Conservation (phyloP, 257 asterid genomes). For the Penstemon davidsonii region DNA sequence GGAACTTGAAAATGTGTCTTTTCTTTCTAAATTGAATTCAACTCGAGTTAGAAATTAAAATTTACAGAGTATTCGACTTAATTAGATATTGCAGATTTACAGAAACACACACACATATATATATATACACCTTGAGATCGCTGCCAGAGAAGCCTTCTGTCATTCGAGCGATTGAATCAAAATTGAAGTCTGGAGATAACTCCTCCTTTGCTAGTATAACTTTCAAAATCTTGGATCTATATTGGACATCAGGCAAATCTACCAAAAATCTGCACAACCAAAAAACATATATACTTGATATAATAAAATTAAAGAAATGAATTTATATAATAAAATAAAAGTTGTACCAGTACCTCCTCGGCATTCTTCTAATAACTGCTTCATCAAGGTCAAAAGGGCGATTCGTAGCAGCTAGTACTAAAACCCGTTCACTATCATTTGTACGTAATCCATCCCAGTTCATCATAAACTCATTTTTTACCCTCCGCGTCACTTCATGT, state of each 20-base stretch:
- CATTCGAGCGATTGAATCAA: conserved; percentile 33
- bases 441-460: conserved; percentile 43
- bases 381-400: conserved; percentile 47
- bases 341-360: conserved; percentile 29
- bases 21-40: background rate
- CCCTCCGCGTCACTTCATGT: conserved; percentile 28
- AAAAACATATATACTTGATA: background rate
- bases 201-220: conserved; percentile 36
- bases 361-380: conserved; percentile 34
- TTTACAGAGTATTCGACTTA: background rate
- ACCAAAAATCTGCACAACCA: conserved; percentile 33
- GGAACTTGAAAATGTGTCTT: background rate
- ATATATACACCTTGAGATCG: conserved; percentile 47
- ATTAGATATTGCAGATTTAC: background rate
- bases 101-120: background rate
- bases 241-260: conserved; percentile 34
- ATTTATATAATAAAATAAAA: background rate
- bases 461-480: conserved; percentile 38
- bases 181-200: conserved; percentile 32
- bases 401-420: conserved; percentile 43
- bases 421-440: conserved; percentile 32
- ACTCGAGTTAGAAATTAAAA: background rate
- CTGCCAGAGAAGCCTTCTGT: conserved; percentile 41
- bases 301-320: background rate
- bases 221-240: conserved; percentile 35